A percentile compares a stretch with the other conserved stretches of the same genome.
These are phyloP conservation scores for maize (Zea mays) DNA, from an alignment of 176 grass and related monocot genomes.

Conservation along the genomic window Zm-B73-REFERENCE-NAM-5.0 NC_050098.1:10671001-10671500, in stretches of 20 bases:
- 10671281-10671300: slow-evolving; percentile 40
- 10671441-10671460: slow-evolving; percentile 83
- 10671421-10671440: slow-evolving; percentile 71
- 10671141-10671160: slow-evolving; percentile 84
- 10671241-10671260: slow-evolving; percentile 42
- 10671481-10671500: slow-evolving; percentile 84
- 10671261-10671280: slow-evolving; percentile 37
- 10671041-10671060: slow-evolving; percentile 81
- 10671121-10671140: slow-evolving; percentile 88
- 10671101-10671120: slow-evolving; percentile 60
- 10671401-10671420: slow-evolving; percentile 78
- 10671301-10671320: slow-evolving; percentile 48
- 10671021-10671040: slow-evolving; percentile 79
- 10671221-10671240: slow-evolving; percentile 55
- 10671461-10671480: slow-evolving; percentile 86
- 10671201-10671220: slow-evolving; percentile 48
- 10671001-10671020: slow-evolving; percentile 83
- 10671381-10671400: slow-evolving; percentile 67
- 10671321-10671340: slow-evolving; percentile 91
- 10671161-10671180: slow-evolving; percentile 39
- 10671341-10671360: slow-evolving; percentile 89
- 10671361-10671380: slow-evolving; percentile 87
- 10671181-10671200: slow-evolving; percentile 31
- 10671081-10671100: slow-evolving; percentile 81
- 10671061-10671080: slow-evolving; percentile 82